These are phyloP conservation scores for Simplicillium sp. DNA, from an alignment of 2,329 filamentous ascomycete species.

Conservation along the genomic window DNA sequence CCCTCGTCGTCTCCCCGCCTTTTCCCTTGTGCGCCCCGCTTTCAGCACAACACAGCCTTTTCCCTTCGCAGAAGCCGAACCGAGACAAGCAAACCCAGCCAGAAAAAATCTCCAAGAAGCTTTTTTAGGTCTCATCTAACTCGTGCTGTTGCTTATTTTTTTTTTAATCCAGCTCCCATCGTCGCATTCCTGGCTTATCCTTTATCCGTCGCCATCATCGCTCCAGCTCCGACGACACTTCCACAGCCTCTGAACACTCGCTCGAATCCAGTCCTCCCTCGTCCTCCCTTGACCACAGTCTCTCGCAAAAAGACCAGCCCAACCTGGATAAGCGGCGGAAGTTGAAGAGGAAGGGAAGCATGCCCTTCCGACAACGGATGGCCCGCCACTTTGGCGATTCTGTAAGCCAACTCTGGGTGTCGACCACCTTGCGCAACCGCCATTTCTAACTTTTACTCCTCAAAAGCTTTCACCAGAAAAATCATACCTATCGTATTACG, in stretches of 20 bases:
- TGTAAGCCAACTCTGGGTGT: conserved; percentile 21
- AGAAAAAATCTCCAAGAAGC: too few species aligned
- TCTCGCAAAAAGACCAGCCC: conserved; percentile 2
- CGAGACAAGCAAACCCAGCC: too few species aligned
- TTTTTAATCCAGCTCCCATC: not conserved
- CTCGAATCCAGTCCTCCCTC: not conserved
- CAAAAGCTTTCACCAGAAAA: conserved; percentile 39
- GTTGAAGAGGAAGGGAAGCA: conserved; percentile 14
- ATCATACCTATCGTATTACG: conserved; percentile 30
- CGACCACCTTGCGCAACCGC: not conserved
- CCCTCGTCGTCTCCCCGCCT: too few species aligned
- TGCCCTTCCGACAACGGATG: conserved; percentile 31
- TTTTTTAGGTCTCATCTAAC: too few species aligned
- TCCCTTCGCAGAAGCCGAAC: too few species aligned
- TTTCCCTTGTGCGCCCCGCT: too few species aligned
- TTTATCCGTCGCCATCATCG: not conserved
- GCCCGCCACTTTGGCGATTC: conserved; percentile 38
- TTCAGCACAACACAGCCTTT: too few species aligned
- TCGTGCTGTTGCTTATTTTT: not conserved
- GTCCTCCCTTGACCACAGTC: not conserved
- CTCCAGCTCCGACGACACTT: not conserved
- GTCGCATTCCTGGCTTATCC: not conserved
- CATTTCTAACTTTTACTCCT: not conserved
- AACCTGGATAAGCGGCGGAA: conserved; percentile 6
- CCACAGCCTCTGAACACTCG: not conserved